Conservation (phyloP, 345 rosid genomes). For the Erucastrum elatum region DNA sequence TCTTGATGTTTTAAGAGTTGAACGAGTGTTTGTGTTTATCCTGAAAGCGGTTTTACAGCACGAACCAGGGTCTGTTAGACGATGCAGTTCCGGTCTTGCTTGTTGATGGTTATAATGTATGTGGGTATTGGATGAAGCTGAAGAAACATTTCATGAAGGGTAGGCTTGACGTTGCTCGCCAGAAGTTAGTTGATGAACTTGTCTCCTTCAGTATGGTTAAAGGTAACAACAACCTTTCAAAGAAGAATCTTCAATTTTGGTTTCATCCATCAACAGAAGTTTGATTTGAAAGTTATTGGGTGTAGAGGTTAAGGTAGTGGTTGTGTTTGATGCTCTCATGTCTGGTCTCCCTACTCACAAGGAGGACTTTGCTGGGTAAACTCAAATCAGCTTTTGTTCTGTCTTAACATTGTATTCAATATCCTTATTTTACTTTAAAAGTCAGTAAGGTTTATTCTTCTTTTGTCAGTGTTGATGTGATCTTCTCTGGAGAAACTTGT, state of each 20-base stretch:
- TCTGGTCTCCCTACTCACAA: conserved; percentile 90
- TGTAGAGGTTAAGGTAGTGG: conserved; percentile 92
- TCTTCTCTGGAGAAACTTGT: conserved; percentile 77
- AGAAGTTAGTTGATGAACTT: conserved; percentile 79
- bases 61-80: conserved; percentile 58
- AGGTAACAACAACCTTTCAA: conserved; percentile 49
- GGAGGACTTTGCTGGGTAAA: conserved; percentile 76
- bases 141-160: conserved; percentile 87
- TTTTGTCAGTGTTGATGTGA: conserved; percentile 63
- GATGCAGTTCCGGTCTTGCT: conserved; percentile 86
- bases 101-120: conserved; percentile 95
- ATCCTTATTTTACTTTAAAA: not conserved
- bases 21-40: conserved; percentile 28
- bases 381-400: not conserved
- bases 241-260: not conserved
- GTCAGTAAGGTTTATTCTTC: conserved; percentile 12
- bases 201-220: conserved; percentile 64
- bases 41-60: conserved; percentile 61
- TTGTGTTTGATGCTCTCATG: conserved; percentile 93
- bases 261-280: not conserved
- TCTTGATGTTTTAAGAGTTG: not conserved
- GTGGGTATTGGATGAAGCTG: conserved; percentile 89
- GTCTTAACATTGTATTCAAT: not conserved
- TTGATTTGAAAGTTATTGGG: conserved; percentile 24
- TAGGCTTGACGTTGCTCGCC: conserved; percentile 84